Evolutionary conservation across 768 basidiomycete species (phyloP).

Genomic region (Russula sp.): DNA sequence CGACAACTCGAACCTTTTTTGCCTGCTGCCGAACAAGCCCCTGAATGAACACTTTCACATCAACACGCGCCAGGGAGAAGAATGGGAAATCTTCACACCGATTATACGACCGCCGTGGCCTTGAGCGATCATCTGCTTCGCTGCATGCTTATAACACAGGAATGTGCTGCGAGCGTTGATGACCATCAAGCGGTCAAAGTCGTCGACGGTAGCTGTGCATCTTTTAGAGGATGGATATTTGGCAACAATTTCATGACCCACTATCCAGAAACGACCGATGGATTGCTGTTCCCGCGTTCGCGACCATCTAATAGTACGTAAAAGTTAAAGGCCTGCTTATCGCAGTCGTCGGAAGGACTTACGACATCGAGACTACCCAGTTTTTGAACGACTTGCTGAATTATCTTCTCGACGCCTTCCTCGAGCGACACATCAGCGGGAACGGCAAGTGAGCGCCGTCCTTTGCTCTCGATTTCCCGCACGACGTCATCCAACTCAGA

Average conservation of each 20-base stretch:
- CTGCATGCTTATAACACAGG: slow-evolving; percentile 33
- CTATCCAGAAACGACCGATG: slow-evolving; percentile 2
- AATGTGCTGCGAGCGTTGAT: slow-evolving; percentile 27
- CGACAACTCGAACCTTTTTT: slow-evolving; percentile 18
- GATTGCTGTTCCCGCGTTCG: slow-evolving; percentile 21
- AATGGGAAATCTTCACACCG: not conserved
- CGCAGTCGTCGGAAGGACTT: not conserved
- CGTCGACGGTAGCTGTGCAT: slow-evolving; percentile 7
- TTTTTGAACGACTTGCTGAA: slow-evolving; percentile 17
- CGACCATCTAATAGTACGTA: slow-evolving; percentile 26
- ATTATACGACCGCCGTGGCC: slow-evolving; percentile 25
- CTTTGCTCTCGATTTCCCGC: slow-evolving; percentile 16
- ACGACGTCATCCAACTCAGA: slow-evolving; percentile 8
- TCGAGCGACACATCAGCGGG: slow-evolving; percentile 25
- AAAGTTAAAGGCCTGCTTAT: too few species aligned
- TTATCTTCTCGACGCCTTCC: slow-evolving; percentile 8
- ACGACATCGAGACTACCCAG: slow-evolving; percentile 29
- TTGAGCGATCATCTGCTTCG: slow-evolving; percentile 33
- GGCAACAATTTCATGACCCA: not conserved
- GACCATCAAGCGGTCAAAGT: slow-evolving; percentile 12
- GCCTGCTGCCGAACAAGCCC: slow-evolving; percentile 18
- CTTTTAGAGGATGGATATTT: not conserved
- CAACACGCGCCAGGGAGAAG: not conserved
- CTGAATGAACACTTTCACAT: not conserved
- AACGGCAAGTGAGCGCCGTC: slow-evolving; percentile 18